Evolutionary conservation across 106 monocot species (phyloP).

Genomic region (Dendrobium catenatum): DNA sequence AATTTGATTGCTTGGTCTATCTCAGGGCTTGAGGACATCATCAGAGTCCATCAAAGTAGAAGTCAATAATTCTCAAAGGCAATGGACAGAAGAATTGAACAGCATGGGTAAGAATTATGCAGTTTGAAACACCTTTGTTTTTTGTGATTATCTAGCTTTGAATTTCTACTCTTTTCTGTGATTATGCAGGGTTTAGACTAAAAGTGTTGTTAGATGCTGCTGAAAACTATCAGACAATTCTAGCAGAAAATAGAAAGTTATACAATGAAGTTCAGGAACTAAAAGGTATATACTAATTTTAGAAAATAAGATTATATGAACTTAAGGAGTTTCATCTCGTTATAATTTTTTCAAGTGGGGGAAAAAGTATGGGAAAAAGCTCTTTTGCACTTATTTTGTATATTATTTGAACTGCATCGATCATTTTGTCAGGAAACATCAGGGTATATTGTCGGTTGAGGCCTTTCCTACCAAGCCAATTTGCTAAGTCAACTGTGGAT

Average conservation of each 20-base stretch:
- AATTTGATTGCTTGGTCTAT: conserved; percentile 2
- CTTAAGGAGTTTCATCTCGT: neutral
- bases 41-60: conserved; percentile 65
- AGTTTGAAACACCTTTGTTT: neutral
- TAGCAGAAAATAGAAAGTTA: conserved; percentile 75
- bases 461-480: conserved; percentile 87
- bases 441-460: conserved; percentile 93
- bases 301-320: neutral
- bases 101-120: conserved; percentile 41
- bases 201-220: conserved; percentile 85
- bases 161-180: neutral
- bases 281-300: conserved; percentile 55
- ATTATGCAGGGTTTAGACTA: conserved; percentile 48
- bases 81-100: conserved; percentile 54
- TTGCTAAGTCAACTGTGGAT: conserved; percentile 51
- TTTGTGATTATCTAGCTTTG: neutral
- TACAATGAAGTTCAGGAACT: conserved; percentile 92
- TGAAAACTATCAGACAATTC: conserved; percentile 81
- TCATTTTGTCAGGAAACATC: conserved; percentile 63
- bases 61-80: conserved; percentile 41
- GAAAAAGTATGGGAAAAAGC: neutral
- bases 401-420: neutral
- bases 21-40: conserved; percentile 50
- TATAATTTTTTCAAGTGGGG: neutral
- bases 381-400: neutral